These are phyloP conservation scores for Rostrohypoxylon terebratum DNA, from an alignment of 495 filamentous ascomycete genomes.

Conservation along the genomic window DNA sequence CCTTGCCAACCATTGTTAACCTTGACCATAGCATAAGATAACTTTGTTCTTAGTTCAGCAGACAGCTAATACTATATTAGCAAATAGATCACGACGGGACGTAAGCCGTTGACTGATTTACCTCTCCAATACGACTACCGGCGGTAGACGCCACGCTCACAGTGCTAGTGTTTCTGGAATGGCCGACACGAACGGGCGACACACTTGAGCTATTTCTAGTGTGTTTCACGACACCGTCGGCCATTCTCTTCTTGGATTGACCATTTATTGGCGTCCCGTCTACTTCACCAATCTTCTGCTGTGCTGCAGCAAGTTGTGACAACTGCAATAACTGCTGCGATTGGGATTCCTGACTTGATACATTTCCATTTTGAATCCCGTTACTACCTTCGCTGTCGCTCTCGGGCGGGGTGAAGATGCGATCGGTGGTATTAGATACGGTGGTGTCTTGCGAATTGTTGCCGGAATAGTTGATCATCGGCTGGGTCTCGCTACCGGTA, in stretches of 20 bases:
- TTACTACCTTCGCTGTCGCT: conserved; percentile 59
- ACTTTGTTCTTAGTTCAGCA: conserved; percentile 77
- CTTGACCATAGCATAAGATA: conserved; percentile 91
- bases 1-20: conserved; percentile 87
- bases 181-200: conserved; percentile 59
- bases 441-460: conserved; percentile 59
- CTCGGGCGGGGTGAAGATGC: conserved; percentile 60
- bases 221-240: conserved; percentile 71
- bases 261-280: conserved; percentile 43
- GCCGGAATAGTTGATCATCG: conserved; percentile 49
- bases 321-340: conserved; percentile 58
- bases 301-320: conserved; percentile 65
- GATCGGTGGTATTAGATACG: conserved; percentile 57
- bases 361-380: conserved; percentile 48
- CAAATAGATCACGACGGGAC: conserved; percentile 19
- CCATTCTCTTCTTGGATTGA: conserved; percentile 69
- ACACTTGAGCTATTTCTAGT: conserved; percentile 53
- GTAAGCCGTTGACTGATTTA: conserved; percentile 54
- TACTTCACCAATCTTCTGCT: conserved; percentile 57
- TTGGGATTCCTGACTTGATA: conserved; percentile 60
- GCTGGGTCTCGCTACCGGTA: conserved; percentile 39
- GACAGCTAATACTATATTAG: conserved; percentile 69
- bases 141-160: conserved; percentile 65
- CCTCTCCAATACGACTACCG: conserved; percentile 79
- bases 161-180: conserved; percentile 77